Conservation (phyloP, 2,329 filamentous ascomycete species). For the Verticillium klebahnii region DNA sequence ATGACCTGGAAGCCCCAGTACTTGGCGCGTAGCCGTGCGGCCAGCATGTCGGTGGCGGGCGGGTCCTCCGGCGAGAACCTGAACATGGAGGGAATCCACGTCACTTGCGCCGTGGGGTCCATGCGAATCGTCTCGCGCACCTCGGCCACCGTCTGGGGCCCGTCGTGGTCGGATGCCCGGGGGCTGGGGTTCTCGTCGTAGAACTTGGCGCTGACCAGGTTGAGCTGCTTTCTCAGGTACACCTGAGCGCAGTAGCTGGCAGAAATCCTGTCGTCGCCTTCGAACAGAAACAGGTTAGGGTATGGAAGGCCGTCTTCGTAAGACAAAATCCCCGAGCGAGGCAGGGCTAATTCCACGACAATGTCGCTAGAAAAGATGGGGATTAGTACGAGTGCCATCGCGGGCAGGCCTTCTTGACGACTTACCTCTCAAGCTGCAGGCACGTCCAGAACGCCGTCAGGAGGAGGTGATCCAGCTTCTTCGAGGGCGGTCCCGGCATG, state of each 20-base stretch:
- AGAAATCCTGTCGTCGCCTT: slow-evolving; percentile 43
- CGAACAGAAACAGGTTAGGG: slow-evolving; percentile 47
- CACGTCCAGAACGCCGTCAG: slow-evolving; percentile 89
- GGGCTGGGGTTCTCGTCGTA: slow-evolving; percentile 25
- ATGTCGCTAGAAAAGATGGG: slow-evolving; percentile 61
- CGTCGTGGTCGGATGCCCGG: neutral
- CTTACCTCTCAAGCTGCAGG: slow-evolving; percentile 81
- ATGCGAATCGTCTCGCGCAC: slow-evolving; percentile 1
- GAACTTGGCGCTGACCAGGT: slow-evolving; percentile 55
- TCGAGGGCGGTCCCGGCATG: slow-evolving; percentile 28
- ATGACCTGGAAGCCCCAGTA: slow-evolving; percentile 92
- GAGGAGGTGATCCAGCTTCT: slow-evolving; percentile 56
- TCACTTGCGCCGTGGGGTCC: slow-evolving; percentile 17
- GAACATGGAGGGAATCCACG: slow-evolving; percentile 45
- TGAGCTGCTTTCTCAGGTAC: slow-evolving; percentile 60
- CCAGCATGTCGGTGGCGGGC: slow-evolving; percentile 71
- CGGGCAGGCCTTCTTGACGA: neutral
- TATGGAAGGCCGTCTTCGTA: slow-evolving; percentile 63
- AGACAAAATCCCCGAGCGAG: slow-evolving; percentile 56
- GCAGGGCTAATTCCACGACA: slow-evolving; percentile 72
- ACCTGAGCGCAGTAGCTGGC: slow-evolving; percentile 60
- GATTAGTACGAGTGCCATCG: slow-evolving; percentile 7
- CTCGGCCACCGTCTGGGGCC: neutral
- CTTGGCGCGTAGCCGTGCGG: slow-evolving; percentile 82
- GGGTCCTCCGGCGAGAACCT: slow-evolving; percentile 62